Percentiles rank a stretch among this genome's conserved stretches.
Evolutionary conservation across 2,329 filamentous ascomycete genomes (phyloP).

Genomic region (Rutstroemia sydowiana): DNA sequence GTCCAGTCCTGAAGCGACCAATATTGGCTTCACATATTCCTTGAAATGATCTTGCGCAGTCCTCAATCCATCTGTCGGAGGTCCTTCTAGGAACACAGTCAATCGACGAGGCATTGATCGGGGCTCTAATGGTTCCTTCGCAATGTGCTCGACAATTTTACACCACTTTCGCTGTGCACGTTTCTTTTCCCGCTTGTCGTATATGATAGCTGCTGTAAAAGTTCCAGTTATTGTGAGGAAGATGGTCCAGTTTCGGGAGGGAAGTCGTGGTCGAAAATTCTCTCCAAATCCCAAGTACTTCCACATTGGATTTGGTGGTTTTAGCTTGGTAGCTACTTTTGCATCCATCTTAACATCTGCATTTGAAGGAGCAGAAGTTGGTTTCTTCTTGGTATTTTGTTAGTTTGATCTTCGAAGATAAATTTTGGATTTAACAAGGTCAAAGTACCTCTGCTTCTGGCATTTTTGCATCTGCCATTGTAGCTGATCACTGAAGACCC

Average conservation of each 20-base stretch:
- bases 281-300: constrained; percentile 74
- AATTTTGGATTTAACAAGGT: neutral
- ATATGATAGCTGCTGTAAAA: constrained; percentile 74
- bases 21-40: constrained; percentile 88
- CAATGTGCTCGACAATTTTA: constrained; percentile 75
- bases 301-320: constrained; percentile 61
- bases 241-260: constrained; percentile 96
- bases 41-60: constrained; percentile 90
- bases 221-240: constrained; percentile 76
- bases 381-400: constrained; percentile 17
- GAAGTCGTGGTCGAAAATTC: constrained; percentile 73
- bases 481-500: neutral
- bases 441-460: constrained; percentile 17
- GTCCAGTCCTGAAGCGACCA: constrained; percentile 83
- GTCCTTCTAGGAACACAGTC: constrained; percentile 77
- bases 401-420: constrained; percentile 1
- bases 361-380: constrained; percentile 30
- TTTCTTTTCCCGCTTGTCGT: constrained; percentile 88
- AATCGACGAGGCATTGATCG: constrained; percentile 74
- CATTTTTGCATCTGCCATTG: constrained; percentile 8
- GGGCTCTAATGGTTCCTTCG: constrained; percentile 63
- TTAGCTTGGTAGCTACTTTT: constrained; percentile 36
- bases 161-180: constrained; percentile 81
- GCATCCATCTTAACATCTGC: constrained; percentile 29
- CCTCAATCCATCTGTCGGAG: constrained; percentile 78